Evolutionary conservation across 139 green algal species (phyloP).

Genomic region (Eudorina sp.): DNA sequence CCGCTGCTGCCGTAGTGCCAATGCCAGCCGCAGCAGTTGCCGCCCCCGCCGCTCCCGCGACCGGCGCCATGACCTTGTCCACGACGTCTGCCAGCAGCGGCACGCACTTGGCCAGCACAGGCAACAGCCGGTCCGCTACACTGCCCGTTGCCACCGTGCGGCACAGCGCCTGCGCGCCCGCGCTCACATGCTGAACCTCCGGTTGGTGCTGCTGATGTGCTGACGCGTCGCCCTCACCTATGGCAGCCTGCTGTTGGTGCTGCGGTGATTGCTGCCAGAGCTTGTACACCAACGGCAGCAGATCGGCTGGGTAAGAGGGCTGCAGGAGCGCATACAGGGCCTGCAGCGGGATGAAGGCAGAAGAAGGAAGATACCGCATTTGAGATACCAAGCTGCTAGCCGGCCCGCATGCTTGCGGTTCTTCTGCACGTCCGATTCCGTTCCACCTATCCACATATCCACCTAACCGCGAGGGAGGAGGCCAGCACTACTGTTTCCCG

Average conservation of each 20-base stretch:
- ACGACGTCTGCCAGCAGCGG: conserved; percentile 59
- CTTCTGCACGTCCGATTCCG: too few relatives aligned
- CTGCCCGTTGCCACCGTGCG: conserved; percentile 22
- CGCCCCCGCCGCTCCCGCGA: background rate
- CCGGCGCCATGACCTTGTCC: conserved; percentile 50
- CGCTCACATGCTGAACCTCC: conserved; percentile 27
- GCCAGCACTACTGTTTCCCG: too few relatives aligned
- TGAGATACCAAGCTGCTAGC: too few relatives aligned
- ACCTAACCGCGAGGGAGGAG: too few relatives aligned
- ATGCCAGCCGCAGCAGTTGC: conserved; percentile 6
- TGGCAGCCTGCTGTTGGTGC: background rate
- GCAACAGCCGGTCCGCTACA: conserved; percentile 33
- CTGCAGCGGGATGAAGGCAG: conserved; percentile 27
- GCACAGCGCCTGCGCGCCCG: too few relatives aligned
- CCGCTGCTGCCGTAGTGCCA: background rate
- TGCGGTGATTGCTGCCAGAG: conserved; percentile 4
- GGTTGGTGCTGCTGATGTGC: too few relatives aligned
- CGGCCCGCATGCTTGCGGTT: too few relatives aligned
- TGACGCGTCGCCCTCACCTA: too few relatives aligned
- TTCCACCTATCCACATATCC: too few relatives aligned
- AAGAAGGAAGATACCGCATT: too few relatives aligned
- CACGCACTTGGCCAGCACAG: conserved; percentile 42
- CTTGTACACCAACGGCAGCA: conserved; percentile 25
- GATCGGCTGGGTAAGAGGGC: conserved; percentile 50
- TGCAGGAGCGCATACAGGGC: conserved; percentile 69